Conservation (phyloP, 805 yeast genomes). For the Suhomyces sp. region DNA sequence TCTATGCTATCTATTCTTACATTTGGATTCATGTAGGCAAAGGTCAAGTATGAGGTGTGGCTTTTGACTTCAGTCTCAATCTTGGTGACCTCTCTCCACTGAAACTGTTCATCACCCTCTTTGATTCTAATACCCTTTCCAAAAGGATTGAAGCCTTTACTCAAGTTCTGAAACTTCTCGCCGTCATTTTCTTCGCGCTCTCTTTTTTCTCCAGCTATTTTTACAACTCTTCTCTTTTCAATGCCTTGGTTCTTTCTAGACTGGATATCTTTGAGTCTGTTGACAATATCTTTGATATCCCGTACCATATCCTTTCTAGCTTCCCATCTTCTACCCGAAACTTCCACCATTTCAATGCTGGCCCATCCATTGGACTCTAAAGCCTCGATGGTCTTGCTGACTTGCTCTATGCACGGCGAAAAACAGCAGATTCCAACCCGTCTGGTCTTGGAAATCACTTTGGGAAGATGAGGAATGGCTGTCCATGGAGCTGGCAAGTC, state of each 20-base stretch:
- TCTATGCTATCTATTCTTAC: neutral
- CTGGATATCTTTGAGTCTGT: constrained; percentile 76
- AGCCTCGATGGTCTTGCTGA: constrained; percentile 76
- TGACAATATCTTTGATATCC: constrained; percentile 71
- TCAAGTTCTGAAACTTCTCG: constrained; percentile 36
- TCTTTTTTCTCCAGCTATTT: constrained; percentile 26
- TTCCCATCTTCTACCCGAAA: constrained; percentile 82
- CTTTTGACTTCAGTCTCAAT: constrained; percentile 83
- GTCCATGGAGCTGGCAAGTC: constrained; percentile 98
- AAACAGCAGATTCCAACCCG: constrained; percentile 85
- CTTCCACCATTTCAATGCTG: constrained; percentile 87
- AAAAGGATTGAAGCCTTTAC: constrained; percentile 78
- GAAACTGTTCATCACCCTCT: constrained; percentile 80
- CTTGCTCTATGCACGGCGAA: constrained; percentile 98
- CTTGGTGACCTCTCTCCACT: constrained; percentile 84
- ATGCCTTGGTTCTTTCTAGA: constrained; percentile 62
- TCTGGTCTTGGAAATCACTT: constrained; percentile 52
- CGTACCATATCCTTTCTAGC: constrained; percentile 87
- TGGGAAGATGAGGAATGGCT: constrained; percentile 74
- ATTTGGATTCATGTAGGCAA: constrained; percentile 57
- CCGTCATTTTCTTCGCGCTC: constrained; percentile 13
- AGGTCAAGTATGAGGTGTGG: constrained; percentile 91
- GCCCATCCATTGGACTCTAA: constrained; percentile 78
- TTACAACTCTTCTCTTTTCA: constrained; percentile 48
- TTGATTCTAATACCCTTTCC: constrained; percentile 82